A percentile compares a stretch with the other conserved stretches of the same genome.
phyloP scores from a whole-genome alignment of 495 filamentous ascomycete genomes.

The Neurospora cerealis region DNA sequence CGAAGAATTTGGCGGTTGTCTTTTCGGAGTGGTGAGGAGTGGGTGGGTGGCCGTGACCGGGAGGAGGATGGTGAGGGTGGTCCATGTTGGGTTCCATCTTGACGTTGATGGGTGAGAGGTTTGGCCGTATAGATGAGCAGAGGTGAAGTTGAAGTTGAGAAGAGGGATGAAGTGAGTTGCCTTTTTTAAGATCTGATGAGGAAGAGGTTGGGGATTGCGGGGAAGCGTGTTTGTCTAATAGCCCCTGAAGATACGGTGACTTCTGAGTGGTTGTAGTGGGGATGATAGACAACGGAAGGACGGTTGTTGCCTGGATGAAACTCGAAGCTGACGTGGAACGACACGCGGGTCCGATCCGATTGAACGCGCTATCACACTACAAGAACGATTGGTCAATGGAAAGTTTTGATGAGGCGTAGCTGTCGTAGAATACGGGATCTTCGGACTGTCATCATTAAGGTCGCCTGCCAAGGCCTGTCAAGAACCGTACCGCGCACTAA shows the following conservation, averaged over 20 bases:
- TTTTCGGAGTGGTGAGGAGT: constrained; percentile 6
- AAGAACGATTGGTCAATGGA: neutral
- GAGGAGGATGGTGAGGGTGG: neutral
- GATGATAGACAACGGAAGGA: neutral
- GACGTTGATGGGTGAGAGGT: neutral
- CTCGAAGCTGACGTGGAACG: neutral
- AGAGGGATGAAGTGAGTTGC: neutral
- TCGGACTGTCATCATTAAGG: neutral
- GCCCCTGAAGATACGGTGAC: neutral
- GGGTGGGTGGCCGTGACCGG: neutral
- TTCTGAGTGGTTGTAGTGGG: neutral
- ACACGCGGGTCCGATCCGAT: neutral
- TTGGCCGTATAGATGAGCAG: neutral
- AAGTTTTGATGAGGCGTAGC: neutral
- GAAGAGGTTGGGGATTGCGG: constrained; percentile 1
- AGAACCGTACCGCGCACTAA: neutral
- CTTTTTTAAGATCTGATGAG: neutral
- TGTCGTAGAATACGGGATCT: neutral
- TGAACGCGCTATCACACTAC: neutral
- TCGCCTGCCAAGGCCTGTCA: neutral
- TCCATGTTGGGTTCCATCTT: neutral
- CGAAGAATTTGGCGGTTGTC: constrained; percentile 23
- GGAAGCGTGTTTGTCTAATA: neutral
- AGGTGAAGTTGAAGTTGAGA: neutral
- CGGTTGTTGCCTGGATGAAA: neutral